Evolutionary conservation across 1,284 basidiomycete species (phyloP), one percentile per base, ranked within the genome.

Genomic region (Rhodotorula mucilaginosa): DNA sequence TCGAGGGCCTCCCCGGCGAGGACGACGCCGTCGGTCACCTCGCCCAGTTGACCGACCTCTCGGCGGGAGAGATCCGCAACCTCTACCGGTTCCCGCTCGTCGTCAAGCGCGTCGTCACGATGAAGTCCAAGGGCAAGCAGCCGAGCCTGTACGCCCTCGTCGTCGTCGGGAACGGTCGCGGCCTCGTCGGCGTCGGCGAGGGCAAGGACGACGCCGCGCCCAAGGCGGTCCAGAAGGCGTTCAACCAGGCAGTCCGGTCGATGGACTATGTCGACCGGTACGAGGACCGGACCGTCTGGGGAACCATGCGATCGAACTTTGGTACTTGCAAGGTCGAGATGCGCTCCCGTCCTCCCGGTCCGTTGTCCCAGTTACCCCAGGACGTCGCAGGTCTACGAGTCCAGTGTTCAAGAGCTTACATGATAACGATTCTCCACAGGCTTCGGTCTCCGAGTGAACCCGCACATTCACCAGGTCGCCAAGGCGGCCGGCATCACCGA

Each of bases 401-500:
- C 4, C 7, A 34, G 5, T 34, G 5, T 34, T 8, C 5, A 34
- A 26, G 26, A 34, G 34, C 34, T 34, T 34, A 34, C 34, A 34
- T 5, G 34, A 4, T 49, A 12, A 49, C 48, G 13, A 49, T 18
- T 12, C 12, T 49, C 21, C 48, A 4, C 72, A 83, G 95, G 96
- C 4, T 97, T 97, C 81, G 96, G 96, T 16, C 84, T 99, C 63
- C 87, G 90, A 75, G 93, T 92, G 78, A 93, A 96, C 75, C 93
- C 92, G 13, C 87, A 90, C 77, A 84, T 98, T 66, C 94, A 98
- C 82, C 82, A 84, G 61, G 86, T 99, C 64, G 86, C 95, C 79
- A 90, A 92, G 78, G 93, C 94, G 0, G 93, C 92, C 3, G 96
- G 96, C 18, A 92, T 98, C 83, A 91, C 92, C 80, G 96, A 99